A percentile compares a stretch with the other conserved stretches of the same genome.
These are phyloP conservation scores for Omphalotus guepiniiformis DNA, from an alignment of 768 basidiomycete genomes.

Conservation along the genomic window DNA sequence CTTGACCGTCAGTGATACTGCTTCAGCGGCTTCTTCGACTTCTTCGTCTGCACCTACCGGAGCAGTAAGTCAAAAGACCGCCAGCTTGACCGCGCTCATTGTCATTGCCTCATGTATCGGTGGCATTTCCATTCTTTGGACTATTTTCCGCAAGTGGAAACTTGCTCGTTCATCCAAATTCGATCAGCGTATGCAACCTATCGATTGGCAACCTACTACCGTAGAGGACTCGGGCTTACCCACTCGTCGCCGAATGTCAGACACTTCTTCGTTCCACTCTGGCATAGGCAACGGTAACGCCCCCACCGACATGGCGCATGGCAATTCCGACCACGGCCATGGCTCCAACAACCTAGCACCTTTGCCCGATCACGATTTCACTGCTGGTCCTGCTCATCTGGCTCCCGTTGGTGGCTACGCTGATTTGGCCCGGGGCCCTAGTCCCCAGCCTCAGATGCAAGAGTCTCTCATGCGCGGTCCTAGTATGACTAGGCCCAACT, in stretches of 20 bases:
- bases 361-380: constrained; percentile 75
- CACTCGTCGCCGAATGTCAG: constrained; percentile 49
- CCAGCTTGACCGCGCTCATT: constrained; percentile 60
- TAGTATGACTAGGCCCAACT: constrained; percentile 41
- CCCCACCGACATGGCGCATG: constrained; percentile 16
- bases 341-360: constrained; percentile 31
- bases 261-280: constrained; percentile 70
- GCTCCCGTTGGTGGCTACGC: constrained; percentile 79
- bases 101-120: constrained; percentile 66
- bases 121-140: constrained; percentile 74
- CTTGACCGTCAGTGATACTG: constrained; percentile 17
- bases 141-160: constrained; percentile 90
- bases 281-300: constrained; percentile 30
- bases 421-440: constrained; percentile 72
- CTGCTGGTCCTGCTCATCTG: constrained; percentile 50
- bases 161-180: constrained; percentile 77
- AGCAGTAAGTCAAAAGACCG: constrained; percentile 29
- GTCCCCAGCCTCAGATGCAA: constrained; percentile 63
- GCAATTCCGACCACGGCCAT: constrained; percentile 28
- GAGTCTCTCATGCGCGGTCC: constrained; percentile 43
- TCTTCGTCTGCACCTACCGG: constrained; percentile 23
- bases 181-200: constrained; percentile 81
- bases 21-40: constrained; percentile 24
- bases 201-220: constrained; percentile 78
- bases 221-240: constrained; percentile 45